phyloP scores from a whole-genome alignment of 78 protist genomes.

The Protostelium mycophagum region DNA sequence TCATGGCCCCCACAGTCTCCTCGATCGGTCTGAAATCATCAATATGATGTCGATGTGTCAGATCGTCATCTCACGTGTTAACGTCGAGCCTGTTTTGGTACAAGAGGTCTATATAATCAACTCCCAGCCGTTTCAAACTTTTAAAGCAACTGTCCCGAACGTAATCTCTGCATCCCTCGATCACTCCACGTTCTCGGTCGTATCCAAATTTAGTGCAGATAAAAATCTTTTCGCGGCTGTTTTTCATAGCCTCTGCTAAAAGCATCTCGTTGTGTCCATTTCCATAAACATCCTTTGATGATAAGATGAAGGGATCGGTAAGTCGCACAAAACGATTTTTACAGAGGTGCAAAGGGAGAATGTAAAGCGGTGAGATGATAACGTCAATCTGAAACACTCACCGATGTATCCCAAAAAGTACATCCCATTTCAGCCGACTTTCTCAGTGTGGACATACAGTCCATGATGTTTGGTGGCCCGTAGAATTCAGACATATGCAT shows the following conservation, averaged over 20 bases:
- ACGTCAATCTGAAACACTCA: not conserved
- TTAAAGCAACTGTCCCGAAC: not conserved
- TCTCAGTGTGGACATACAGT: not conserved
- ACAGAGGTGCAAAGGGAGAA: no score
- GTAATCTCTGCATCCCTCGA: not conserved
- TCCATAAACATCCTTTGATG: not conserved
- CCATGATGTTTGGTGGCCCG: not conserved
- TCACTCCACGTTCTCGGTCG: not conserved
- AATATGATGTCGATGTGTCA: not conserved
- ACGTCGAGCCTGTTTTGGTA: constrained; percentile 12
- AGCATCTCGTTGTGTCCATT: not conserved
- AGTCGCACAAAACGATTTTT: no score
- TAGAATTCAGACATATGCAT: constrained; percentile 7
- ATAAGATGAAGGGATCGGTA: no score
- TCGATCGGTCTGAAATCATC: constrained; percentile 7
- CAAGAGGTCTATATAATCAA: constrained; percentile 1
- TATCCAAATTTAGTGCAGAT: constrained; percentile 1
- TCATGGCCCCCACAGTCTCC: constrained; percentile 9
- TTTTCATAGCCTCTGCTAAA: not conserved
- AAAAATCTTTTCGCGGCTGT: not conserved
- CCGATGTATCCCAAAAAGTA: constrained; percentile 2
- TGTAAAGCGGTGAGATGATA: not conserved
- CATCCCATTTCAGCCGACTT: not conserved
- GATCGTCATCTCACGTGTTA: not conserved
- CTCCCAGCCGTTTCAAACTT: not conserved